Evolutionary conservation across 805 yeast species (phyloP), one percentile per base, ranked within the genome.

Genomic region (Zygosaccharomyces gambellarensis): DNA sequence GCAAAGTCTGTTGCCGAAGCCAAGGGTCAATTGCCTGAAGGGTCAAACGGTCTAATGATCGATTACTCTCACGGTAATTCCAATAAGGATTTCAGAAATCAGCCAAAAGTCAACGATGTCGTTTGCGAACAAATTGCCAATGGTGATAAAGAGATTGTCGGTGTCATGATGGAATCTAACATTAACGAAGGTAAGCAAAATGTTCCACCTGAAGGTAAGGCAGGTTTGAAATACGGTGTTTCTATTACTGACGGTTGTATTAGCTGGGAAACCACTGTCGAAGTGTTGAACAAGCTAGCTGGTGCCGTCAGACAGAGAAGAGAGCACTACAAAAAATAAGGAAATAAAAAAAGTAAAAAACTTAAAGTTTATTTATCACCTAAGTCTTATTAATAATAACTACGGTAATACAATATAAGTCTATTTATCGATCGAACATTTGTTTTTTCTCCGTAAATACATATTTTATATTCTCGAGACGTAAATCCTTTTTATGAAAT

Each of bases 31-130:
- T 79, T 88, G 60, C 71, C 64, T 61, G 64, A 60, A 14, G 68
- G 63, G 36, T 52, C 65, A 30, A 75, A 77, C 48, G 75, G 72
- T 45, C 70, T 89, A 61, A 94, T 94, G 99, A 86, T 94, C 54
- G 99, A 94, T 73, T 94, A 97, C 73, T 90, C 97, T 42, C 99
- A 94, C 72, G 99, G 97, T 62, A 94, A 94, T 77, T 90, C 97
- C 34, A 82, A 78, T 71, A 94, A 94, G 73, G 94, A 94, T 74
- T 90, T 80, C 83, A 80, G 82, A 67, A 94, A 94, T 75, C 99
- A 94, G 75, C 97, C 99, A 51, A 82, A 78, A 69, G 99, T 94
- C n/a, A 83, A 89, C 57, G 73, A 78, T 27, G 81, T 77, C 50
- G 94, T 92, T 48, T 89, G 92, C 44, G 81, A 80, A 58, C 98